A percentile compares a stretch with the other conserved stretches of the same genome.
These are phyloP conservation scores for Ophiostoma novo-ulmi DNA, from an alignment of 2,329 filamentous ascomycete species.

Conservation along the genomic window DNA sequence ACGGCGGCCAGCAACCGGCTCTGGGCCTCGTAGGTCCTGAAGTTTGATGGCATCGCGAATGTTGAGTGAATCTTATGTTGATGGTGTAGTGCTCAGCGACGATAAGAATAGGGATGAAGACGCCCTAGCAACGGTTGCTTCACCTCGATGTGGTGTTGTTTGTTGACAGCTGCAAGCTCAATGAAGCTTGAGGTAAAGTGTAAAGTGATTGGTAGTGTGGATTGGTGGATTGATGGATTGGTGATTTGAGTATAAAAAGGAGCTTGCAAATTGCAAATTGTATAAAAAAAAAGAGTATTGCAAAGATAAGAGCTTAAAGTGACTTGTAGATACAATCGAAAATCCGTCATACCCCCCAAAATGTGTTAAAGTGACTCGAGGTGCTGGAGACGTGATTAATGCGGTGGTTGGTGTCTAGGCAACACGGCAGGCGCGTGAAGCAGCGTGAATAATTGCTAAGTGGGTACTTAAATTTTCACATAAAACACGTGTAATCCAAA, in stretches of 20 bases:
- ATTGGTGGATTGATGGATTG: not conserved
- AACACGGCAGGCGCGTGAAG: conserved; percentile 22
- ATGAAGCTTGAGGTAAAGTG: not conserved
- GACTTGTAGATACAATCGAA: not conserved
- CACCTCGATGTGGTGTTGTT: not conserved
- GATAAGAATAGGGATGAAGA: not conserved
- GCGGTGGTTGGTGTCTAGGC: conserved; percentile 25
- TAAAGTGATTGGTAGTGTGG: not conserved
- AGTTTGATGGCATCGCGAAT: conserved; percentile 45
- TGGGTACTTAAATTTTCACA: not conserved
- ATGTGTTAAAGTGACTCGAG: not conserved
- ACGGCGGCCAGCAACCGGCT: conserved; percentile 57
- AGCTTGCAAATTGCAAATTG: not conserved
- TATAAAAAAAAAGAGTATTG: not conserved
- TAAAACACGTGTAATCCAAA: accelerated
- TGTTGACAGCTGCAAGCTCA: not conserved
- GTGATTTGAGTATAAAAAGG: not conserved
- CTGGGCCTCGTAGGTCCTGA: conserved; percentile 56
- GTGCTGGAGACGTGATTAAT: conserved; percentile 18
- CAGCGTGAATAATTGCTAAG: conserved; percentile 19
- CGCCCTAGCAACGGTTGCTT: not conserved
- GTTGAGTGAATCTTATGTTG: not conserved
- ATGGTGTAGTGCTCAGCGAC: not conserved
- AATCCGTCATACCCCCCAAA: not conserved
- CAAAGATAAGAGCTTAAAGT: not conserved